Base-by-base conservation (phyloP, 2,329 filamentous ascomycete genomes). In the Nemania abortiva region DNA sequence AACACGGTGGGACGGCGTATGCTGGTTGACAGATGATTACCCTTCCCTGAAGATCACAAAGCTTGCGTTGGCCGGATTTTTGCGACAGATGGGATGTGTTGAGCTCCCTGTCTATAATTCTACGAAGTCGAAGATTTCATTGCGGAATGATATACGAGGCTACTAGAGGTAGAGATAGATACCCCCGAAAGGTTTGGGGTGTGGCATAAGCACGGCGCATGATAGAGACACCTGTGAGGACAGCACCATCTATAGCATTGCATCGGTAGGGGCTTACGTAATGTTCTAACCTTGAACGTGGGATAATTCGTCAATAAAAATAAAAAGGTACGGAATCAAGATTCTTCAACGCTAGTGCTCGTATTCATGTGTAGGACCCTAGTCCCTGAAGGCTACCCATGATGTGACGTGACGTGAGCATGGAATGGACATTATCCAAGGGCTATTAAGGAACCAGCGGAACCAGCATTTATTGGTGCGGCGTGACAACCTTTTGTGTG, bases 101-200 rank as follows among this genome's bases (percentile, higher is more conserved):
- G 47, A 22, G 57, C 31, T 55, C 53, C 55, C 60, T 61, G 58
- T 63, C 66, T 66, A 61, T 18, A 65, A 24, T 53, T 45, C 60
- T 54, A 59, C 24, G 45, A 69, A 39, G 62, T 63, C 55, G 39
- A 71, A 57, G 29, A 64, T 66, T 60, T 69, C 63, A 66, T 66
- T 69, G 10, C n/a, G 66, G 61, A 66, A 72, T 70, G 68, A 60
- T 68, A 59, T 56, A 70, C 56, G 63, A 65, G 58, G 65, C 55
- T 69, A 34, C 61, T 72, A 72, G 68, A 72, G 65, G 56, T 66
- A 69, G 68, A 68, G 60, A 53, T 61, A 47, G 62, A 53, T 47
- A 45, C 31, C 60, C 54, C 42, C 15, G n/a, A 47, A 37, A 13
- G 61, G 34, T 54, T 52, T 31, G 47, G 63, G 62, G 27, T 39